These are phyloP conservation scores for Melaleuca alternifolia DNA, from an alignment of 345 rosid genomes.

Conservation along the genomic window DNA sequence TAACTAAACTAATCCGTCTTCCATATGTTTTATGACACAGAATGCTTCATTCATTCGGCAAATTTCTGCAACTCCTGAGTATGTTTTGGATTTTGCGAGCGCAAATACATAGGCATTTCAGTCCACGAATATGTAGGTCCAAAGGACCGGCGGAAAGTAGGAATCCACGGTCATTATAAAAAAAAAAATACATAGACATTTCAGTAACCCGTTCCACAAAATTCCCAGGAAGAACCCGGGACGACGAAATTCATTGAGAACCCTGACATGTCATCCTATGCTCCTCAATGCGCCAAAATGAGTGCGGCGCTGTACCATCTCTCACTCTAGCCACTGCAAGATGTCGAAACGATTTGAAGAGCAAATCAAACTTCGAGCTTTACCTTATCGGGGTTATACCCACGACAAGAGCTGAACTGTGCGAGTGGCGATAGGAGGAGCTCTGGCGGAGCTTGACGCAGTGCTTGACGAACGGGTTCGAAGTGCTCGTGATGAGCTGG, in stretches of 20 bases:
- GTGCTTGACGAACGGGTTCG: constrained; percentile 85
- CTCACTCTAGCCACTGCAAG: background rate
- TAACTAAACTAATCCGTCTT: background rate
- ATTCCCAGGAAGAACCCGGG: background rate
- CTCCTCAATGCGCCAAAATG: background rate
- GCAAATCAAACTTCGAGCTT: background rate
- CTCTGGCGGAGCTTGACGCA: constrained; percentile 74
- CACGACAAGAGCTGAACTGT: constrained; percentile 65
- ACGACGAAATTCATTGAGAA: background rate
- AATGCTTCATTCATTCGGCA: background rate
- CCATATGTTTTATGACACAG: background rate
- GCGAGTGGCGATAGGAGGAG: constrained; percentile 79
- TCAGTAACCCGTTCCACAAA: background rate
- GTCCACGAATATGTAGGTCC: too few relatives aligned
- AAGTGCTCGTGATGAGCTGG: constrained; percentile 47
- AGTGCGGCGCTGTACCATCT: background rate
- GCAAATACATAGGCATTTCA: background rate
- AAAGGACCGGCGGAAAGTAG: too few relatives aligned
- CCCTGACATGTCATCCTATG: background rate
- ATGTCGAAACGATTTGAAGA: background rate
- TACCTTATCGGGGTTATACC: constrained; percentile 81
- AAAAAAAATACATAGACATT: too few relatives aligned
- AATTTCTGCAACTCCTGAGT: background rate
- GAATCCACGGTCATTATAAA: too few relatives aligned
- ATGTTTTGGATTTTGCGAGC: background rate